phyloP scores from a whole-genome alignment of 1,139 yeast species.

The Blastobotrys serpentis region DNA sequence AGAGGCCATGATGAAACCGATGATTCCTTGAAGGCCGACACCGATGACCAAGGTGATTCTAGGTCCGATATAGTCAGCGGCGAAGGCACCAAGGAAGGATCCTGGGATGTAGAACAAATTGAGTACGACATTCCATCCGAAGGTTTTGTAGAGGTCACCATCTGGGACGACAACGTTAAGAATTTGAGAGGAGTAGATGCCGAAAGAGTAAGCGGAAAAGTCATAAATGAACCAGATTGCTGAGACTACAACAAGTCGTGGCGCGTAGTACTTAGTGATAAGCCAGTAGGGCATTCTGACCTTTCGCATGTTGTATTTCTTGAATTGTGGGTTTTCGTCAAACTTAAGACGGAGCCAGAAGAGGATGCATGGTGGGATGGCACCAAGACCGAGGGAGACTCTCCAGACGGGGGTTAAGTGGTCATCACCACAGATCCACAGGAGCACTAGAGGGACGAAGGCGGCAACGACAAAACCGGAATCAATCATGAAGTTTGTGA shows the following conservation, averaged over 20 bases:
- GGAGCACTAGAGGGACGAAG: slow-evolving; percentile 79
- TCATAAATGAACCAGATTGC: slow-evolving; percentile 90
- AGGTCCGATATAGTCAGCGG: slow-evolving; percentile 88
- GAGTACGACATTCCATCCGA: slow-evolving; percentile 92
- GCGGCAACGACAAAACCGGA: slow-evolving; percentile 80
- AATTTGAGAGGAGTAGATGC: slow-evolving; percentile 74
- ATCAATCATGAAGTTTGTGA: slow-evolving; percentile 88
- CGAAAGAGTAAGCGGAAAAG: slow-evolving; percentile 83
- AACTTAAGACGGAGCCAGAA: slow-evolving; percentile 75
- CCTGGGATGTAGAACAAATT: slow-evolving; percentile 91
- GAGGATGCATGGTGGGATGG: slow-evolving; percentile 78
- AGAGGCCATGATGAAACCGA: slow-evolving; percentile 88
- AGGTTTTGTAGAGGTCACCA: slow-evolving; percentile 64
- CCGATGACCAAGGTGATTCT: slow-evolving; percentile 73
- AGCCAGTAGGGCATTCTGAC: slow-evolving; percentile 61
- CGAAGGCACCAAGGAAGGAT: slow-evolving; percentile 74
- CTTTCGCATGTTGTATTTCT: slow-evolving; percentile 66
- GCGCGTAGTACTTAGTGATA: slow-evolving; percentile 79
- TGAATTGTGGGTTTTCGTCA: slow-evolving; percentile 68
- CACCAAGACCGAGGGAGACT: slow-evolving; percentile 86
- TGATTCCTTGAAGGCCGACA: slow-evolving; percentile 65
- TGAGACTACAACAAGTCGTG: slow-evolving; percentile 67
- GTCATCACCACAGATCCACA: slow-evolving; percentile 74
- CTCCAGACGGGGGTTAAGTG: slow-evolving; percentile 89
- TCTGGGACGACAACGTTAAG: slow-evolving; percentile 59